Conservation (phyloP, 2,329 filamentous ascomycete genomes). For the Ceratocystis papillata region DNA sequence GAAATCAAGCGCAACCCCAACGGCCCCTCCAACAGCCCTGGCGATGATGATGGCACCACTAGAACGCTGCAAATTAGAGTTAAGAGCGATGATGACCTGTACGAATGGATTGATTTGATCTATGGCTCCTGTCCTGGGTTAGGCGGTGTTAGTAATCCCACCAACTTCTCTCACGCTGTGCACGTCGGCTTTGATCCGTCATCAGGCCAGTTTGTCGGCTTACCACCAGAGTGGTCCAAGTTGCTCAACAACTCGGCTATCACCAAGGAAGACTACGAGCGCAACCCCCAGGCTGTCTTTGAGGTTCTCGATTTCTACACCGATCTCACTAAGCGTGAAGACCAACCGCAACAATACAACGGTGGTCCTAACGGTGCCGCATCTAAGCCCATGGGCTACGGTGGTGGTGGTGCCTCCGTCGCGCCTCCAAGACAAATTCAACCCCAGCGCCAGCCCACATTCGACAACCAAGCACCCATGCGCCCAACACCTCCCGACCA, state of each 20-base stretch:
- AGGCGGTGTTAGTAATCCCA: constrained; percentile 96
- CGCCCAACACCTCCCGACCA: constrained; percentile 21
- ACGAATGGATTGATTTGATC: constrained; percentile 98
- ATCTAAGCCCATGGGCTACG: constrained; percentile 55
- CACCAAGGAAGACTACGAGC: constrained; percentile 96
- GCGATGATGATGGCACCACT: constrained; percentile 67
- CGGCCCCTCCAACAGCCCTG: constrained; percentile 57
- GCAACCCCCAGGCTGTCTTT: constrained; percentile 78
- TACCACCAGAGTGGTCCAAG: constrained; percentile 95
- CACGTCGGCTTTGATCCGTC: constrained; percentile 96
- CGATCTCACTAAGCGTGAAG: constrained; percentile 64
- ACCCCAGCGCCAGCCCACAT: constrained; percentile 36
- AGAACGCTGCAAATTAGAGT: constrained; percentile 85
- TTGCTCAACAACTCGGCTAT: constrained; percentile 91
- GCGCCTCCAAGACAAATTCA: constrained; percentile 53
- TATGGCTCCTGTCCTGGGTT: constrained; percentile 94
- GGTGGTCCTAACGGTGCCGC: constrained; percentile 50
- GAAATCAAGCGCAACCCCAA: constrained; percentile 74
- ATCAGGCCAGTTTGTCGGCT: constrained; percentile 85
- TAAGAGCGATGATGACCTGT: constrained; percentile 91
- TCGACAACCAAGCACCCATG: constrained; percentile 17
- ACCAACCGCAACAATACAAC: constrained; percentile 55
- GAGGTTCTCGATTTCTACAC: constrained; percentile 80
- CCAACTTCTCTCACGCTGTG: constrained; percentile 93
- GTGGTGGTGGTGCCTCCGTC: constrained; percentile 46